These are phyloP conservation scores for Hypoxylon perforatum DNA, from an alignment of 495 filamentous ascomycete genomes.

Conservation along the genomic window DNA sequence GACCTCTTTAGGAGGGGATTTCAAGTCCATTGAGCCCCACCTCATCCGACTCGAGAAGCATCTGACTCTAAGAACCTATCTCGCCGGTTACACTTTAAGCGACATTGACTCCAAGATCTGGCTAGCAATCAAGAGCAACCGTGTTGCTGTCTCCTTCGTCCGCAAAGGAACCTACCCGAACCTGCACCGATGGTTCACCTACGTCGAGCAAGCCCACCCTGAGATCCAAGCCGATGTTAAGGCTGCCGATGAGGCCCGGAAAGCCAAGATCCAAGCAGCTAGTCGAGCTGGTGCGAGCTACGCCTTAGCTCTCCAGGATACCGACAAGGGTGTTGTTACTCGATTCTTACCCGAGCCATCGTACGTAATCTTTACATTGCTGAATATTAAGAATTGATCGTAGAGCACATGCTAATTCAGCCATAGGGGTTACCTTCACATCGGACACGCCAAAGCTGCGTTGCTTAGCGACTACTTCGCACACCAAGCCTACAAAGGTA, in stretches of 20 bases:
- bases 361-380: constrained; percentile 55
- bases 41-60: constrained; percentile 85
- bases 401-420: constrained; percentile 21
- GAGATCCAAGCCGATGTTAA: constrained; percentile 68
- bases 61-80: constrained; percentile 84
- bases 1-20: constrained; percentile 70
- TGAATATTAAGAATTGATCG: neutral
- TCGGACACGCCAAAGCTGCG: constrained; percentile 93
- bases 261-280: constrained; percentile 75
- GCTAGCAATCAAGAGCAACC: constrained; percentile 85
- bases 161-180: constrained; percentile 82
- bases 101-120: constrained; percentile 85
- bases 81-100: constrained; percentile 83
- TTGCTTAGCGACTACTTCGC: constrained; percentile 95
- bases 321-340: constrained; percentile 92
- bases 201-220: constrained; percentile 82
- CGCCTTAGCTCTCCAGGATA: constrained; percentile 87
- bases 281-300: constrained; percentile 89
- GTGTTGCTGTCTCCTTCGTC: constrained; percentile 81
- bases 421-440: constrained; percentile 81
- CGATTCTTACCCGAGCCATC: constrained; percentile 97
- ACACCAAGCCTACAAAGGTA: constrained; percentile 87
- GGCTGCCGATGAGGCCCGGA: constrained; percentile 69
- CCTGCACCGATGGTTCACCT: constrained; percentile 87
- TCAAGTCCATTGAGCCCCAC: constrained; percentile 80